These are phyloP conservation scores for Hyaloscypha hepaticicola DNA, from an alignment of 495 filamentous ascomycete species.

Conservation along the genomic window DNA sequence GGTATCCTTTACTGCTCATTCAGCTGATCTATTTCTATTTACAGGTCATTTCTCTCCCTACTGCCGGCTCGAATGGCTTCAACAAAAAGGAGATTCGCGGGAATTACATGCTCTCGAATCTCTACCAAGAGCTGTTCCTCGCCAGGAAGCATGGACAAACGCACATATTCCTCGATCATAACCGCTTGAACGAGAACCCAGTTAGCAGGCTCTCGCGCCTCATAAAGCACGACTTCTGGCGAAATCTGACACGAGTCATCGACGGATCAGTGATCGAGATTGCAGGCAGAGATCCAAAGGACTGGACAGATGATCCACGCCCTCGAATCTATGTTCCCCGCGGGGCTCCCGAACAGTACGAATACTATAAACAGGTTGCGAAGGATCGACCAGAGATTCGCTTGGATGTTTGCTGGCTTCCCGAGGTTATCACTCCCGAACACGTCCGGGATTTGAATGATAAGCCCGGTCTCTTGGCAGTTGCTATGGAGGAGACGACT, in stretches of 20 bases:
- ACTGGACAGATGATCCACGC: constrained; percentile 82
- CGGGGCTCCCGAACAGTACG: constrained; percentile 82
- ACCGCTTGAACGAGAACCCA: constrained; percentile 86
- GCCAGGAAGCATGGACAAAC: constrained; percentile 83
- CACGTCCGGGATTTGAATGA: constrained; percentile 69
- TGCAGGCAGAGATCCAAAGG: constrained; percentile 84
- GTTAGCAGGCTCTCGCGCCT: constrained; percentile 80
- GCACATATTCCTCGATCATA: constrained; percentile 82
- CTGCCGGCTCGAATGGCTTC: constrained; percentile 84
- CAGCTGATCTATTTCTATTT: constrained; percentile 15
- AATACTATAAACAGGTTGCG: constrained; percentile 81
- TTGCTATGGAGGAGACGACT: constrained; percentile 77
- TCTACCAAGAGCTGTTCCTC: constrained; percentile 88
- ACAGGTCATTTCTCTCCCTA: constrained; percentile 78
- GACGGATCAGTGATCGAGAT: constrained; percentile 84
- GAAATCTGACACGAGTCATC: constrained; percentile 80
- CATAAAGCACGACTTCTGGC: constrained; percentile 88
- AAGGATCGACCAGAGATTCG: constrained; percentile 72
- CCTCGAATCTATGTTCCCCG: constrained; percentile 89
- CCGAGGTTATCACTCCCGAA: constrained; percentile 70
- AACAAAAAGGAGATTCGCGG: constrained; percentile 83
- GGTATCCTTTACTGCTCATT: neutral
- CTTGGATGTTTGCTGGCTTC: constrained; percentile 79
- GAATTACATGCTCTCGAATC: constrained; percentile 93
- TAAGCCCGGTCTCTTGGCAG: constrained; percentile 83